Percentiles rank a stretch among this genome's conserved stretches.
phyloP scores from a whole-genome alignment of 2,329 filamentous ascomycete genomes.

The Dactylellina drechsleri region DNA sequence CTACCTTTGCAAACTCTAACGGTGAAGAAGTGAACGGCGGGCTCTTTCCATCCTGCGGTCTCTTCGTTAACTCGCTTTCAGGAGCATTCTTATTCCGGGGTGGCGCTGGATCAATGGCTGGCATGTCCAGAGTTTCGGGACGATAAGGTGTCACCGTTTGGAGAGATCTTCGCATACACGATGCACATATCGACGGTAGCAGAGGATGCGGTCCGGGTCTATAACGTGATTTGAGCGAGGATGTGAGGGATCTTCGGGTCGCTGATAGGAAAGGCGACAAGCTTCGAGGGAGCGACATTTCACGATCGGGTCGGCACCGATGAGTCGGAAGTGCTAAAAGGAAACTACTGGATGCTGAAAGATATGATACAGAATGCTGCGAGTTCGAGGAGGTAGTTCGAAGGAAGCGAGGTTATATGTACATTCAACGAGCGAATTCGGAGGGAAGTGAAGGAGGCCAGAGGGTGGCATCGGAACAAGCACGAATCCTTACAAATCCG shows the following conservation, averaged over 20 bases:
- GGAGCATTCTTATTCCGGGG: conserved; percentile 38
- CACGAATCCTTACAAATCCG: conserved; percentile 41
- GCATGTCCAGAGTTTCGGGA: conserved; percentile 46
- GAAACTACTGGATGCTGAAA: neutral
- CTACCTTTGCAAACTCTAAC: conserved; percentile 1
- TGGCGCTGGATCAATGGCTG: conserved; percentile 38
- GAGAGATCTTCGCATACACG: conserved; percentile 40
- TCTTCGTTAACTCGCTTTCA: conserved; percentile 33
- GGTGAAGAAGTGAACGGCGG: conserved; percentile 36
- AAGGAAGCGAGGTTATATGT: conserved; percentile 2
- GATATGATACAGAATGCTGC: neutral
- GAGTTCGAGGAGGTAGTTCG: conserved; percentile 1
- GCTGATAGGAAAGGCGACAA: conserved; percentile 37
- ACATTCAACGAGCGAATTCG: conserved; percentile 3
- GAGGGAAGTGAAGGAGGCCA: conserved; percentile 5
- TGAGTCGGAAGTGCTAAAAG: neutral
- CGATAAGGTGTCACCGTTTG: conserved; percentile 53
- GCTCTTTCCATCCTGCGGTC: conserved; percentile 15
- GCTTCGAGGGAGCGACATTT: conserved; percentile 49
- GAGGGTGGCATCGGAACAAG: neutral
- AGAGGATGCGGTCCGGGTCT: conserved; percentile 23
- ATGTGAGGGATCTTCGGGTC: conserved; percentile 26
- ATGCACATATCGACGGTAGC: conserved; percentile 41
- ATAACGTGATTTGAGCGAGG: conserved; percentile 48
- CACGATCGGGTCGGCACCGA: conserved; percentile 35